These are phyloP conservation scores for Hemileia vastatrix DNA, from an alignment of 1,284 basidiomycete species.

Conservation along the genomic window DNA sequence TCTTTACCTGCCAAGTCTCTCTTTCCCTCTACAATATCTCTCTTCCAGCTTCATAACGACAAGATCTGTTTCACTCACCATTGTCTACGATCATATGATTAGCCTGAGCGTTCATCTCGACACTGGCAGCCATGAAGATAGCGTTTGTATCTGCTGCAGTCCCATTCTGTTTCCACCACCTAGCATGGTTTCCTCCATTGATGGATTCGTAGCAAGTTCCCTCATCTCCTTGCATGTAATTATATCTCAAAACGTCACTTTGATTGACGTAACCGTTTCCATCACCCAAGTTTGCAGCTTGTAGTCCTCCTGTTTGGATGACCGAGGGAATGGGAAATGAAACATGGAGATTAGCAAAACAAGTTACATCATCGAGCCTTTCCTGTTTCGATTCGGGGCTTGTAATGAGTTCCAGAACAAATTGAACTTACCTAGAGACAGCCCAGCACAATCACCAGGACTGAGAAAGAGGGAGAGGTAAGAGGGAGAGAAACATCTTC, in stretches of 20 bases:
- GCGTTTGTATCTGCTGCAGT: slow-evolving; percentile 27
- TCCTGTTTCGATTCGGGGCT: no score
- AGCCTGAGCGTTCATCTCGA: slow-evolving; percentile 29
- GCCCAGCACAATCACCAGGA: no score
- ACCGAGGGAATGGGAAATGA: no score
- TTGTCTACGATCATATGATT: slow-evolving; percentile 38
- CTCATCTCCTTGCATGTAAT: slow-evolving; percentile 31
- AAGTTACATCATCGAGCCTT: no score
- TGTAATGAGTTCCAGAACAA: no score
- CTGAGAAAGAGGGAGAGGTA: no score
- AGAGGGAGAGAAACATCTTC: no score
- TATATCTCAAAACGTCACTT: slow-evolving; percentile 35
- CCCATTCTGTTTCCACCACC: slow-evolving; percentile 40
- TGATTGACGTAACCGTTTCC: slow-evolving; percentile 29
- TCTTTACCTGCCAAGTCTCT: no score
- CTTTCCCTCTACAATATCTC: no score
- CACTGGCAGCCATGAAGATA: slow-evolving; percentile 37
- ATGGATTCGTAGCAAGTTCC: slow-evolving; percentile 34
- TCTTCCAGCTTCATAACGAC: no score
- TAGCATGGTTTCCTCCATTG: slow-evolving; percentile 39
- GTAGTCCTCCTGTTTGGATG: neutral
- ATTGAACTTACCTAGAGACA: no score
- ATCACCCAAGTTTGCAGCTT: neutral
- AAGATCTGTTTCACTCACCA: neutral
- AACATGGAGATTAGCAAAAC: no score